Percentiles rank a stretch among this genome's conserved stretches.
These are phyloP conservation scores for Infundibulicybe gibba DNA, from an alignment of 768 basidiomycete species.

Conservation along the genomic window DNA sequence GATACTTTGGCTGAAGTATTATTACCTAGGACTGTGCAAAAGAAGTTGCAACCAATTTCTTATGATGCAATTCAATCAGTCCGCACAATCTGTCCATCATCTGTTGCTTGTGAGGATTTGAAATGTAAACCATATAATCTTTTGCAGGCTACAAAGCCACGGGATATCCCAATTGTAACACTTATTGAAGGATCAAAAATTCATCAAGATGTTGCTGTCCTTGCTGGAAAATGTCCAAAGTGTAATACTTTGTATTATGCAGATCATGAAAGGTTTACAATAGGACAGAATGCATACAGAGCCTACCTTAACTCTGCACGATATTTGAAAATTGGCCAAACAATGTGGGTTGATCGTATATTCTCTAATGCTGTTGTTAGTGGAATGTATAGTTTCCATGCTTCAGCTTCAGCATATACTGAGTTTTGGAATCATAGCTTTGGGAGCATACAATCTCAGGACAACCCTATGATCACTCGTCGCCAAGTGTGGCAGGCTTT, in stretches of 20 bases:
- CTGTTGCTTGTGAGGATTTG: slow-evolving; percentile 8
- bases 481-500: slow-evolving; percentile 11
- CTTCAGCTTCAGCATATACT: slow-evolving; percentile 8
- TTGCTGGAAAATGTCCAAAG: slow-evolving; percentile 9
- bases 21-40: too few relatives aligned
- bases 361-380: slow-evolving; percentile 9
- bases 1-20: too few relatives aligned
- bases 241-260: slow-evolving; percentile 10
- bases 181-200: slow-evolving; percentile 9
- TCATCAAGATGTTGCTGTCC: slow-evolving; percentile 8
- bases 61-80: slow-evolving; percentile 8
- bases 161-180: slow-evolving; percentile 13
- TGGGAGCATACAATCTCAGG: background rate
- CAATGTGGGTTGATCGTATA: slow-evolving; percentile 9
- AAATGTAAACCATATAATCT: slow-evolving; percentile 7
- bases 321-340: slow-evolving; percentile 9
- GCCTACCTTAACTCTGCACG: slow-evolving; percentile 9
- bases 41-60: slow-evolving; percentile 8
- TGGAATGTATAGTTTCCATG: slow-evolving; percentile 11
- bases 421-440: slow-evolving; percentile 13
- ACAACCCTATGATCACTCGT: background rate
- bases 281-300: background rate
- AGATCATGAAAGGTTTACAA: slow-evolving; percentile 8
- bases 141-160: slow-evolving; percentile 2
- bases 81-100: slow-evolving; percentile 9